Base-by-base conservation (phyloP, 768 basidiomycete genomes). In the Tubosaeta brunneosetosa region DNA sequence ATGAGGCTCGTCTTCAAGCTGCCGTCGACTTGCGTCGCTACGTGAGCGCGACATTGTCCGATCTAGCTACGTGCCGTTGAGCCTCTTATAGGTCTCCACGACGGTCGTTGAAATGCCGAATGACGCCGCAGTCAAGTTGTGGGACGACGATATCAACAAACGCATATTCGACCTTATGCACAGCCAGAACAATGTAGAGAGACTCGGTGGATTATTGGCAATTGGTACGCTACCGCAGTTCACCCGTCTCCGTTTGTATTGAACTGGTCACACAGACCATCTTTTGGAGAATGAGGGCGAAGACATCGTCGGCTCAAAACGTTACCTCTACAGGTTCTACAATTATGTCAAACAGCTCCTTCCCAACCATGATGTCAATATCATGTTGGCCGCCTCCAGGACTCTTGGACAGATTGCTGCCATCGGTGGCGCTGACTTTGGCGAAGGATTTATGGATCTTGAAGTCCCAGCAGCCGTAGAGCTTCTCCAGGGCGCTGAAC, bases 331-430 rank as follows among this genome's bases (percentile, higher is more conserved):
- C 70, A 83, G 90, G 47, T 86, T 94, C 67, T 91, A 87, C 74
- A 91, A 91, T 71, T 94, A 97, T 72, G 86, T 97, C 70, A 91
- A 93, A 66, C 84, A 89, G 38, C 80, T 95, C n/a, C 78, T 97
- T 17, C 92, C 92, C 4, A 91, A 91, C 64, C 80, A 85, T 48
- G 95, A 97, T 67, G 82, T 92, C 62, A 88, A 89, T 67, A 84
- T 99, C 65, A 97, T 97, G 94, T 79, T 94, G 33, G 83, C 88
- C 9, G 92, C 93, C 1, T 92, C 94, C n/a, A 90, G 93, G 67
- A 92, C 91, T 0, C 79, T 94, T 27, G 93, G 93, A 0, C 80
- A 84, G 61, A 94, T 95, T 63, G 88, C 88, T 31, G 80, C 85
- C 52, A 85, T 91, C 26, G 90, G 90, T 19, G 91, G 90, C 3